Percentiles rank a stretch among this genome's conserved stretches.
Conservation (phyloP, 768 basidiomycete species). For the Termitomyces sp. region DNA sequence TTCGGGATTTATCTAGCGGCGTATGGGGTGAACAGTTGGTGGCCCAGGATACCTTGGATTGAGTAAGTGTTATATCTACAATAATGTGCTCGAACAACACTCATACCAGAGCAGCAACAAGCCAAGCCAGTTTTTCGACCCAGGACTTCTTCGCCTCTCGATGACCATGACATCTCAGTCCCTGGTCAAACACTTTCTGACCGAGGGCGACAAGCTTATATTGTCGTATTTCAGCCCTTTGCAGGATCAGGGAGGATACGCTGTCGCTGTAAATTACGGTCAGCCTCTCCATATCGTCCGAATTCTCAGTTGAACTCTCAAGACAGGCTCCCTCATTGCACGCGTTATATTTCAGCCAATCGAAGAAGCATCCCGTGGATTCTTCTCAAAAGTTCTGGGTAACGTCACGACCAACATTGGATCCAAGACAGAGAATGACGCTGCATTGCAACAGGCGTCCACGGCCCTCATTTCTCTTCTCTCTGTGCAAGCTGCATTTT, state of each 20-base stretch:
- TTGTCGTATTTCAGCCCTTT: constrained; percentile 81
- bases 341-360: constrained; percentile 93
- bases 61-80: constrained; percentile 9
- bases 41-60: constrained; percentile 19
- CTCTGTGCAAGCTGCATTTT: constrained; percentile 58
- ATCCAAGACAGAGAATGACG: constrained; percentile 10
- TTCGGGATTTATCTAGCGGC: constrained; percentile 48
- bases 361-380: constrained; percentile 87
- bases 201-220: constrained; percentile 91
- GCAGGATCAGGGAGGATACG: constrained; percentile 90
- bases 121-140: constrained; percentile 22
- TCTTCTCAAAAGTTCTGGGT: constrained; percentile 67
- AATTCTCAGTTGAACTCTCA: neutral
- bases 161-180: constrained; percentile 86
- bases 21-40: constrained; percentile 29
- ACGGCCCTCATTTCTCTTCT: constrained; percentile 53
- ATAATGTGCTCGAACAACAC: neutral
- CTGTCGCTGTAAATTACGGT: constrained; percentile 96
- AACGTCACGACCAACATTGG: constrained; percentile 8
- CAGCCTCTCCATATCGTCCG: neutral
- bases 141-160: constrained; percentile 52
- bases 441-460: constrained; percentile 35
- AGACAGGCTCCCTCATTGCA: constrained; percentile 81
- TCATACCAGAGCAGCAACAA: constrained; percentile 7
- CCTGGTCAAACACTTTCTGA: constrained; percentile 88